Percentiles rank a stretch among this genome's conserved stretches.
Conservation (phyloP, 2,329 filamentous ascomycete species). For the Colletotrichum caudatum region DNA sequence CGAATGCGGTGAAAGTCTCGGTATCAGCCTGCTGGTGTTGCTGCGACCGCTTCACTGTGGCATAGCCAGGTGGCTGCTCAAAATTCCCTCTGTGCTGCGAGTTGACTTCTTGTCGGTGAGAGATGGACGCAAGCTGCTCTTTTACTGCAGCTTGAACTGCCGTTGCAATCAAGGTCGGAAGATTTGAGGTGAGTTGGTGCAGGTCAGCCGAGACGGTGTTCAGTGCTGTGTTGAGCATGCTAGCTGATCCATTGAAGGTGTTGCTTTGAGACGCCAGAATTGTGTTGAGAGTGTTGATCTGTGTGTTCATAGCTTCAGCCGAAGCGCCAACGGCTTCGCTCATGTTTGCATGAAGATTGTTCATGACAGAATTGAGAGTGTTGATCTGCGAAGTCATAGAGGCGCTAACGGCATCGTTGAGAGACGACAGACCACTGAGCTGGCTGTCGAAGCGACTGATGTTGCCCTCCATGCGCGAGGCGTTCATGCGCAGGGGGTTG, state of each 20-base stretch:
- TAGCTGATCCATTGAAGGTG: background rate
- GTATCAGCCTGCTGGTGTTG: background rate
- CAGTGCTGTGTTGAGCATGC: slow-evolving; percentile 22
- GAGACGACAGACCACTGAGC: background rate
- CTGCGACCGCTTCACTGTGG: background rate
- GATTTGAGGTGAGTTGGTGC: accelerated
- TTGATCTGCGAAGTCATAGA: background rate
- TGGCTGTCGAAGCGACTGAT: slow-evolving; percentile 10
- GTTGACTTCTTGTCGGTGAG: accelerated
- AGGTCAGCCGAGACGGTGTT: background rate
- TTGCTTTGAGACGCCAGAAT: background rate
- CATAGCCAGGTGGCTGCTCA: slow-evolving; percentile 10
- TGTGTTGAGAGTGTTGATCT: background rate
- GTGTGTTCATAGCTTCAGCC: background rate
- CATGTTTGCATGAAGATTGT: no score
- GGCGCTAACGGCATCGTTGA: background rate
- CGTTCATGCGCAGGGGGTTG: slow-evolving; percentile 36
- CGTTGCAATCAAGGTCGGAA: background rate
- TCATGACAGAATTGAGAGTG: no score
- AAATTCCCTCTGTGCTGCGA: background rate
- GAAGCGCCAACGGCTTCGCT: no score
- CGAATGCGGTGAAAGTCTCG: background rate
- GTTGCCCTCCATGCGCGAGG: slow-evolving; percentile 8
- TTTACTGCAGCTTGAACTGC: slow-evolving; percentile 7
- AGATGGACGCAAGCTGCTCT: background rate